Evolutionary conservation across 2,329 filamentous ascomycete genomes (phyloP).

Genomic region (Ceratocystis ficicola): DNA sequence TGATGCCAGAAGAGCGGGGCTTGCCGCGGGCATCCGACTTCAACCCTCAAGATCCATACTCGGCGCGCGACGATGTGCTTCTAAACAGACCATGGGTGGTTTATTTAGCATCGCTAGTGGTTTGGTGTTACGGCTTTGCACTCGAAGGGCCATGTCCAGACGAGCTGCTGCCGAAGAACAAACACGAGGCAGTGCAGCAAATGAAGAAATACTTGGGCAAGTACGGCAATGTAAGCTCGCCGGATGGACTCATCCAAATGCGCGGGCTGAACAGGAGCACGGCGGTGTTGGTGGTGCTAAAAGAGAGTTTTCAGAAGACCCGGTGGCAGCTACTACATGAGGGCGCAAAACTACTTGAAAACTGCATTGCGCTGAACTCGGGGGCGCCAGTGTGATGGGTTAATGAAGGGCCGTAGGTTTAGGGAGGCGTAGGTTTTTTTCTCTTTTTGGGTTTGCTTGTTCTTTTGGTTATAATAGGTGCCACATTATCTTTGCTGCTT

Average conservation of each 20-base stretch:
- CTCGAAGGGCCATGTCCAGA: constrained; percentile 63
- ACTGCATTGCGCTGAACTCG: constrained; percentile 56
- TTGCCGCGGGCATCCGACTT: constrained; percentile 27
- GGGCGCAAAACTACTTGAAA: constrained; percentile 64
- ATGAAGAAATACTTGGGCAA: constrained; percentile 69
- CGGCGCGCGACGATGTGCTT: constrained; percentile 74
- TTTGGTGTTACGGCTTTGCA: constrained; percentile 91
- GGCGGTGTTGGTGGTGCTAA: constrained; percentile 67
- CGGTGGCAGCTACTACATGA: constrained; percentile 89
- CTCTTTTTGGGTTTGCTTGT: background rate
- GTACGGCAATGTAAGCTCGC: constrained; percentile 58
- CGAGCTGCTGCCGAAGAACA: constrained; percentile 41
- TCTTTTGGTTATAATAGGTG: background rate
- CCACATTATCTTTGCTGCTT: background rate
- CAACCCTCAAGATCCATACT: constrained; percentile 44
- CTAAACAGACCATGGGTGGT: constrained; percentile 91
- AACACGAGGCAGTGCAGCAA: constrained; percentile 56
- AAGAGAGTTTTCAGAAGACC: constrained; percentile 67
- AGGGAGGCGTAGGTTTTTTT: background rate
- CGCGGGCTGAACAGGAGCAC: constrained; percentile 71
- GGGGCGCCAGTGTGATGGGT: constrained; percentile 23
- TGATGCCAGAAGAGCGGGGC: constrained; percentile 44
- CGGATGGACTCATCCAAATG: constrained; percentile 63
- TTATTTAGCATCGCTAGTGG: constrained; percentile 81
- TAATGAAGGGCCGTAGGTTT: background rate